Evolutionary conservation across 2,329 filamentous ascomycete species (phyloP), one percentile per base, ranked within the genome.

Genomic region (Hypoxylon sp.): DNA sequence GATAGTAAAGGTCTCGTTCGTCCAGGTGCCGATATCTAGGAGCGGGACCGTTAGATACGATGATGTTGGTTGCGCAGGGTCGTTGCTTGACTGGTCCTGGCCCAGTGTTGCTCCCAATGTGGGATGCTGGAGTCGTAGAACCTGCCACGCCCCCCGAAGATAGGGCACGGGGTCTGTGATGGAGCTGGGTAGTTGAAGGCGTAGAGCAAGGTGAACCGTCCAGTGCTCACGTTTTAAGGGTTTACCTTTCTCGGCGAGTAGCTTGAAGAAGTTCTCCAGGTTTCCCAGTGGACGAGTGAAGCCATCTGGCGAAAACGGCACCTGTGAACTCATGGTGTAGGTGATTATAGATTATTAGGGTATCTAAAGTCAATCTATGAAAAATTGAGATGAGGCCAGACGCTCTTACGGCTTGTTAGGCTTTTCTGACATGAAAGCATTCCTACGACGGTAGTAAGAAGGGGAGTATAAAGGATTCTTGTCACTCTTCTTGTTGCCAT

Each of bases 171-270:
- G 51, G 4, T 66, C 59, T 8, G 69, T 60, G 9, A 78, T 69
- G 29, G 67, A 74, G 24, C 54, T 35, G 17, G 60, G 69, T 47
- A 72, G 67, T 31, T 6, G 17, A 22, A 73, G 42, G 2, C 59
- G 44, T 1, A 73, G 24, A 5, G 71, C 71, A 0, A 69, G 58
- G n/a, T 72, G 73, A 33, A 79, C 68, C 5, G 73, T 66, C 75
- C 78, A 79, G 60, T 79, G 74, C 58, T 79, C 77, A 17, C 76
- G 72, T 26, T 72, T 68, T 5, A 76, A 42, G 3, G 71, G 48
- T 5, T 53, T 65, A 8, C 67, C 71, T 11, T 46, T 47, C 19
- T 78, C 74, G 10, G 70, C 73, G 17, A 77, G 39, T 5, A 74
- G 53, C 54, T 76, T 77, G 63, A 78, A 75, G 39, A 78, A 78